phyloP scores from a whole-genome alignment of 2,329 filamentous ascomycete genomes.

The Stemphylium beticola region DNA sequence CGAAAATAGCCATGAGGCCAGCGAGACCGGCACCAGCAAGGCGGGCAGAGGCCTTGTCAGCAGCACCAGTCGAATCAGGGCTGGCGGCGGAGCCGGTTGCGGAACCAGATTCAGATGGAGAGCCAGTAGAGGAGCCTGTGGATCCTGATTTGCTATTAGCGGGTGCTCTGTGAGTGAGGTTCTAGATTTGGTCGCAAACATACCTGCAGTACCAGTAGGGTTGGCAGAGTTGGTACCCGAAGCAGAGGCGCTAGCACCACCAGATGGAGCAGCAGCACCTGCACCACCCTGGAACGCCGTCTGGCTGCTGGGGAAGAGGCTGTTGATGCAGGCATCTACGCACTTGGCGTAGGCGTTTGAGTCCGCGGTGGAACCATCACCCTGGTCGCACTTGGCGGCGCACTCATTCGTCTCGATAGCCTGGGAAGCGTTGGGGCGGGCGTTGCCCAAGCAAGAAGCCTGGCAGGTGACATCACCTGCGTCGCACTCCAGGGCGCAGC shows the following conservation, averaged over 20 bases:
- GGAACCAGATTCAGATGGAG: slow-evolving; percentile 24
- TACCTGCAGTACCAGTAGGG: slow-evolving; percentile 4
- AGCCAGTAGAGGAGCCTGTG: not conserved
- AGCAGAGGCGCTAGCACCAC: slow-evolving; percentile 26
- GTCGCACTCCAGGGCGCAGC: slow-evolving; percentile 49
- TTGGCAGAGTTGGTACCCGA: slow-evolving; percentile 23
- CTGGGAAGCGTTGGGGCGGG: slow-evolving; percentile 59
- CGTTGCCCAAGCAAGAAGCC: slow-evolving; percentile 58
- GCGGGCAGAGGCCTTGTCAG: slow-evolving; percentile 37
- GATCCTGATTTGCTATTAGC: slow-evolving; percentile 12
- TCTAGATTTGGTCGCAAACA: not conserved
- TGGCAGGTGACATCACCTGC: slow-evolving; percentile 58
- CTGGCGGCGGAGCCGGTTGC: slow-evolving; percentile 28
- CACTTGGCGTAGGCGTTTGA: slow-evolving; percentile 57
- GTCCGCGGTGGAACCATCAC: slow-evolving; percentile 55
- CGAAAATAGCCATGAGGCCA: slow-evolving; percentile 48
- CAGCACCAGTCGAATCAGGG: slow-evolving; percentile 37
- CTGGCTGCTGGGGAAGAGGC: slow-evolving; percentile 54
- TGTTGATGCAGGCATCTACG: slow-evolving; percentile 57
- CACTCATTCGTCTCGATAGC: slow-evolving; percentile 60
- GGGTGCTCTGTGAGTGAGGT: not conserved
- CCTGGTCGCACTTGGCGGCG: slow-evolving; percentile 60
- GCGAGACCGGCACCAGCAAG: slow-evolving; percentile 45
- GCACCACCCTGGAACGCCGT: slow-evolving; percentile 32
- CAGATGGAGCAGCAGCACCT: slow-evolving; percentile 28